phyloP scores from a whole-genome alignment of 2,329 filamentous ascomycete genomes.

The Monosporascus cannonballus region DNA sequence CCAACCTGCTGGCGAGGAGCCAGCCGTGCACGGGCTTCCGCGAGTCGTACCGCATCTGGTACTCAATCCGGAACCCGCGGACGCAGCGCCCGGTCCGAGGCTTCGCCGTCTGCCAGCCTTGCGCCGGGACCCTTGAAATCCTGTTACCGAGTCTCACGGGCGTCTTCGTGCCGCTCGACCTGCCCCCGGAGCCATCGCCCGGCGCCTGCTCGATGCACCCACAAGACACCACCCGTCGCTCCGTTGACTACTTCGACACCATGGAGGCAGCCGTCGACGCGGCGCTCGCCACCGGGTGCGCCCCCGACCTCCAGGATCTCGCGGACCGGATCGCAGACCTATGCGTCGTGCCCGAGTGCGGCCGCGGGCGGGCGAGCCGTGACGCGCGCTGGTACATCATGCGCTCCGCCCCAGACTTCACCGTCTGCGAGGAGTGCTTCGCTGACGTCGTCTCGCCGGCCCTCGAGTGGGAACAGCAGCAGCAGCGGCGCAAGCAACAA shows the following conservation, averaged over 20 bases:
- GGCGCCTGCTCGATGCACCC: conserved; percentile 66
- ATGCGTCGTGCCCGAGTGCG: conserved; percentile 55
- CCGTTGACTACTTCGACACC: conserved; percentile 54
- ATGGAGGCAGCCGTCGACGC: conserved; percentile 52
- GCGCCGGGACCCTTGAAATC: conserved; percentile 64
- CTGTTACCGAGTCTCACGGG: conserved; percentile 68
- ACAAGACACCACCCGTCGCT: conserved; percentile 35
- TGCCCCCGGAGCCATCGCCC: conserved; percentile 37
- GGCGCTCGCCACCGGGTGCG: conserved; percentile 36
- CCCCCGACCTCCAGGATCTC: conserved; percentile 55
- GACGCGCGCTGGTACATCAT: conserved; percentile 72
- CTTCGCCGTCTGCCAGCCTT: conserved; percentile 71
- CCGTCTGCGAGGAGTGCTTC: conserved; percentile 83
- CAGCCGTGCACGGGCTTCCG: conserved; percentile 53
- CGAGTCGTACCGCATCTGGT: conserved; percentile 61
- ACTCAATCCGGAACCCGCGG: conserved; percentile 64
- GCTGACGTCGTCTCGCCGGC: conserved; percentile 68
- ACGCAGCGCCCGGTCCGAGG: conserved; percentile 58
- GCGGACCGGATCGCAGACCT: conserved; percentile 58
- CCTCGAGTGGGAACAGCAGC: background rate
- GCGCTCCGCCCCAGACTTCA: conserved; percentile 67
- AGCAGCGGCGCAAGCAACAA: conserved; percentile 40
- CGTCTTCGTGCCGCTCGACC: conserved; percentile 52
- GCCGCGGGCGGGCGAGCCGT: conserved; percentile 54
- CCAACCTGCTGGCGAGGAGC: conserved; percentile 51